These are phyloP conservation scores for Mallotus nudiflorus DNA, from an alignment of 345 rosid species.

Conservation along the genomic window DNA sequence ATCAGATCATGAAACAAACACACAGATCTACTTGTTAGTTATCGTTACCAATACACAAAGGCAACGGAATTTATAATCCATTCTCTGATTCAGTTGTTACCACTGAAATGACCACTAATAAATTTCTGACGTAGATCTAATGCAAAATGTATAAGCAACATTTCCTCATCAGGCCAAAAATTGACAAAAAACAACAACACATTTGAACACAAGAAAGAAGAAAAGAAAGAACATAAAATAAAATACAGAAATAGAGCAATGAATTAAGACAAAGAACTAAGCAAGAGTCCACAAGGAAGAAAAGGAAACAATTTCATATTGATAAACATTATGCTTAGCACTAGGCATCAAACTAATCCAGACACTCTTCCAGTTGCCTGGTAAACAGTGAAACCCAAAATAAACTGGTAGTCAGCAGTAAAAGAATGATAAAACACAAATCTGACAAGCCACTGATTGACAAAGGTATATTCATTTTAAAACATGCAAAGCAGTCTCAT, in stretches of 20 bases:
- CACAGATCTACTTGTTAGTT: neutral
- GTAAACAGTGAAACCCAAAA: neutral
- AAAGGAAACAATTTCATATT: neutral
- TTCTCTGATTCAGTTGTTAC: neutral
- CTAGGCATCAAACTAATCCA: neutral
- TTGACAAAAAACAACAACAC: neutral
- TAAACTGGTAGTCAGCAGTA: neutral
- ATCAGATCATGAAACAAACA: neutral
- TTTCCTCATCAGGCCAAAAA: too few species aligned
- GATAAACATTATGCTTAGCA: too few species aligned
- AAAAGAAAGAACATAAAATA: neutral
- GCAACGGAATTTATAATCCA: neutral
- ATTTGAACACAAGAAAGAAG: neutral
- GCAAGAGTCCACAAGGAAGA: too few species aligned
- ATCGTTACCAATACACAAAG: neutral
- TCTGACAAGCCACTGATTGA: neutral
- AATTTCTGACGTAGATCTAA: neutral
- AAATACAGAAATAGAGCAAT: neutral
- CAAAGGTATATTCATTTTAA: neutral
- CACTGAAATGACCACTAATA: neutral
- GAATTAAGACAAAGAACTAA: neutral
- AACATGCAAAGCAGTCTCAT: neutral
- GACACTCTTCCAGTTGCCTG: neutral
- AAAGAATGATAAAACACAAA: neutral
- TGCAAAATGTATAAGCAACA: too few species aligned